Base-by-base conservation (phyloP, 2,329 filamentous ascomycete genomes). In the Calonectria multiphialidica region DNA sequence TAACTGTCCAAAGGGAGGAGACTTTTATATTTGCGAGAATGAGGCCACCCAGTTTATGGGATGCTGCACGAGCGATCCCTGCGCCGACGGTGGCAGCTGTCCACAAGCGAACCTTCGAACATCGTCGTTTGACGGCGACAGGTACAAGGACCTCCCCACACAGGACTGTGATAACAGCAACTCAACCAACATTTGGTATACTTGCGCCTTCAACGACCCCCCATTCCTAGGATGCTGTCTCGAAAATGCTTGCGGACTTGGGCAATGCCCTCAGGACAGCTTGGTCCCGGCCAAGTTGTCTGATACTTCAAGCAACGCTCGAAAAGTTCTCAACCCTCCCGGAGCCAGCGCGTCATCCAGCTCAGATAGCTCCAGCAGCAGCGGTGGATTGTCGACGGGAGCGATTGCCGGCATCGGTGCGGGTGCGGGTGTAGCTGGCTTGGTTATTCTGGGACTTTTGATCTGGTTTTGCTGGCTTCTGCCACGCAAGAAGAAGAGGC, bases 151-250 rank as follows among this genome's bases (percentile, higher is more conserved):
- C 2, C 81, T 86, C 37, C 77, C 75, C 5, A n/a, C 69, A 0
- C 84, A 86, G 68, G 74, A 77, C 23, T 87, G 85, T 63, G 73
- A 74, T 35, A 70, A 74, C 10, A 49, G 67, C 30, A 67, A 75
- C 8, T 73, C 69, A 13, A 49, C 40, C 1, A 66, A 70, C 7
- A 66, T 77, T 5, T 87, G 83, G 82, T 86, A 81, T 55, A 82
- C 82, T 0, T 87, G 85, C 75, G 64, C 73, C 21, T 64, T 45
- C 23, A 80, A 72, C 53, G 69, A 40, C 3, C 81, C 82, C 12
- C 82, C 84, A 0, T 87, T 85, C 55, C 44, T 86, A 30, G 85
- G 85, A 25, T 87, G 85, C 75, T 87, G 85, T 66, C 30, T 65
- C 3, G 69, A 71, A 35, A 76, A 79, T 37, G 72, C 79, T 9